A percentile compares a stretch with the other conserved stretches of the same genome.
Conservation (phyloP, 2,329 filamentous ascomycete species). For the Thielaviopsis populi region DNA sequence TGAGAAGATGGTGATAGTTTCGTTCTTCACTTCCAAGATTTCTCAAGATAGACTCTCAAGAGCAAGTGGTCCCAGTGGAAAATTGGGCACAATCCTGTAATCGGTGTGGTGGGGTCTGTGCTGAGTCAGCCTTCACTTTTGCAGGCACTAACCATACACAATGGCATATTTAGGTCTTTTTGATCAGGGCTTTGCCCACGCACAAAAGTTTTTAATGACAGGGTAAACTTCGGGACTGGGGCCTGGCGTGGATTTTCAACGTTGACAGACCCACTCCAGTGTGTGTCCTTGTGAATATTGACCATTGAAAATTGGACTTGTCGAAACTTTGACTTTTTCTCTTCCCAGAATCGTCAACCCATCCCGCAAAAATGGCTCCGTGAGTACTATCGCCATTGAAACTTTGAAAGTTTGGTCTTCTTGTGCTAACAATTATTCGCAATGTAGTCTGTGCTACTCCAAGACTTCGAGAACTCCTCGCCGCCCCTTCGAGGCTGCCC, state of each 20-base stretch:
- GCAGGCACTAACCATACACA: background rate
- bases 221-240: conserved; percentile 15
- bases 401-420: background rate
- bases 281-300: conserved; percentile 5
- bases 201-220: conserved; percentile 11
- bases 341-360: conserved; percentile 19
- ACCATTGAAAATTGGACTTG: conserved; percentile 12
- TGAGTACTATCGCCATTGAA: conserved; percentile 21
- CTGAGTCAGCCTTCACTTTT: conserved; percentile 12
- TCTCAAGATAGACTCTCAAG: conserved; percentile 17
- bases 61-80: conserved; percentile 12
- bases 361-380: conserved; percentile 30
- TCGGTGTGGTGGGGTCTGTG: conserved; percentile 15
- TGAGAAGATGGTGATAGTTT: conserved; percentile 15
- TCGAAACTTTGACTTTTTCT: conserved; percentile 16
- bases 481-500: conserved; percentile 98
- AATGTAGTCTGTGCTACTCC: conserved; percentile 48
- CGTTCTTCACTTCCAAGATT: conserved; percentile 15
- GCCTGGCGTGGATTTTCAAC: background rate
- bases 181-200: conserved; percentile 16
- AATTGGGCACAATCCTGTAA: conserved; percentile 16
- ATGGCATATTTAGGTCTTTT: conserved; percentile 13
- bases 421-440: conserved; percentile 17
- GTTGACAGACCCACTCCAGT: background rate
- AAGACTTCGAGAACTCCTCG: conserved; percentile 99